Base-by-base conservation (phyloP, 768 basidiomycete species). In the Tephrocybe rancida region DNA sequence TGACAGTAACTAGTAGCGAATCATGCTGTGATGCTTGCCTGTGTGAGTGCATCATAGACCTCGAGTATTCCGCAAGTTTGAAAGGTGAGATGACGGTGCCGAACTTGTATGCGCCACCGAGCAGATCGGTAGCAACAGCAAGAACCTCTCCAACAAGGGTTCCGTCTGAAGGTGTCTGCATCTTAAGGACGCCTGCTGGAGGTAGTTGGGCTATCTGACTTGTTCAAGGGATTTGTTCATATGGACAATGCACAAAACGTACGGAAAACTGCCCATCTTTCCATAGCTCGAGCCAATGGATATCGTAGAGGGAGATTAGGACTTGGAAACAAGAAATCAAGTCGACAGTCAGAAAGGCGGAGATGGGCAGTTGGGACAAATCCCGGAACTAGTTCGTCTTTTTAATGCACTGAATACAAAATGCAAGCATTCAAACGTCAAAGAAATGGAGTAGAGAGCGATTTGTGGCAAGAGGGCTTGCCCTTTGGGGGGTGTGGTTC, bases 211-310 rank as follows among this genome's bases (percentile, higher is more conserved):
- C 55, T 56, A 48, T 25, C 24, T 2, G 3, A 43, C 8, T 22
- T 10, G 2, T 37, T 13, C 29, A 5, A 37, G 45, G 19, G 16
- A 27, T n/a, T 35, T 43, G 21, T 8, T 9, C 1, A 11, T 32
- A 44, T 8, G 6, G 9, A 21, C 10, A 41, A 13, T 41, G 18
- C 5, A 22, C n/a, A 47, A 9, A 37, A 11, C 51, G 22, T 32
- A 56, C 58, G 55, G 34, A 60, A 60, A 44, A 60, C 11, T 43
- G 47, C 22, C 22, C 51, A 32, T 60, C 52, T 13, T 49, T 45
- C 48, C 47, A 60, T 34, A 56, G 41, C 3, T 38, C 44, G n/a
- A 34, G 25, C 39, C 48, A 52, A 26, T 59, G 50, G 32, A 55
- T 39, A 19, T 13, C 26, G 38, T 48, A 49, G 19, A 47, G 26